A percentile compares a stretch with the other conserved stretches of the same genome.
phyloP scores from a whole-genome alignment of 1,284 basidiomycete species.

The Ceratobasidium theobromae region DNA sequence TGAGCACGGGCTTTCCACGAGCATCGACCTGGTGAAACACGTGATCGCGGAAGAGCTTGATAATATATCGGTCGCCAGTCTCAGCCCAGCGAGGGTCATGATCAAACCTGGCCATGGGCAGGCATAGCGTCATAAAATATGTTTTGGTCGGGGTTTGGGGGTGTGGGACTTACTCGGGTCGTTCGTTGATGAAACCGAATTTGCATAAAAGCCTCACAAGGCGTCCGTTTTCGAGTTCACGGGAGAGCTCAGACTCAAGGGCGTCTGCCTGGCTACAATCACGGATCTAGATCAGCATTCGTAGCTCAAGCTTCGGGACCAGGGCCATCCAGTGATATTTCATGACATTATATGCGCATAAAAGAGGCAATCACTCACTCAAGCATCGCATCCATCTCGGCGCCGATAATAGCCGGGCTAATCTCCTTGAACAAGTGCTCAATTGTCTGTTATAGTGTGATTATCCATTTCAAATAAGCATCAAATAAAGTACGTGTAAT shows the following conservation, averaged over 20 bases:
- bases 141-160: background rate
- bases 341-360: background rate
- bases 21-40: conserved; percentile 98
- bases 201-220: conserved; percentile 92
- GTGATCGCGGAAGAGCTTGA: conserved; percentile 98
- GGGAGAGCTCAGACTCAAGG: conserved; percentile 80
- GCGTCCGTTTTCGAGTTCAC: conserved; percentile 95
- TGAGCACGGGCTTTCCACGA: conserved; percentile 85
- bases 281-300: background rate
- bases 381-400: conserved; percentile 77
- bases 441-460: conserved; percentile 60
- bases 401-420: conserved; percentile 64
- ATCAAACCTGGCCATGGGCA: conserved; percentile 66
- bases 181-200: conserved; percentile 97
- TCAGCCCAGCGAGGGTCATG: conserved; percentile 96
- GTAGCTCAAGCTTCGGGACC: background rate
- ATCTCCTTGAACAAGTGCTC: conserved; percentile 81
- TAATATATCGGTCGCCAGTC: conserved; percentile 95
- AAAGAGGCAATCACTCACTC: conserved; percentile 56
- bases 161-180: conserved; percentile 78
- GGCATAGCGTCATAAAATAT: background rate
- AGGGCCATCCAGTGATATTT: conserved; percentile 18
- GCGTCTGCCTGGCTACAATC: conserved; percentile 68
- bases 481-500: conserved; percentile 9
- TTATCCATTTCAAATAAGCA: background rate